Evolutionary conservation across 2,329 filamentous ascomycete genomes (phyloP).

Genomic region (Colletotrichum simmondsii): DNA sequence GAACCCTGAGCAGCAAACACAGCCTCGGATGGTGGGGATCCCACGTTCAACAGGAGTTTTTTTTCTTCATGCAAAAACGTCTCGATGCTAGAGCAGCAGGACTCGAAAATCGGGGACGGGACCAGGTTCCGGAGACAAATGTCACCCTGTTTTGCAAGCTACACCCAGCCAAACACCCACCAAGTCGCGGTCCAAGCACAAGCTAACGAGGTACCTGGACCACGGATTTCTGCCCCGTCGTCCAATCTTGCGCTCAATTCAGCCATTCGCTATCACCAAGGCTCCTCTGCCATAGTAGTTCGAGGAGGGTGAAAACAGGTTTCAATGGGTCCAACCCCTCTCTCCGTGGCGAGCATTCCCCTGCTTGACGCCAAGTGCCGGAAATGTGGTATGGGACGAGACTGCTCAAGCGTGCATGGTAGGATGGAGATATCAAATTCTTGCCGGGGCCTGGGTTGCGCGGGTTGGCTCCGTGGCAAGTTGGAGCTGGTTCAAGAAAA

Average conservation of each 20-base stretch:
- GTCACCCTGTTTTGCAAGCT: slow-evolving; percentile 23
- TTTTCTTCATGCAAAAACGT: neutral
- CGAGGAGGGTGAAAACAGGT: slow-evolving; percentile 14
- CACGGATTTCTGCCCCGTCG: slow-evolving; percentile 4
- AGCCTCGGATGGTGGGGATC: neutral
- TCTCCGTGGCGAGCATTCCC: slow-evolving; percentile 20
- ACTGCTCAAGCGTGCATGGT: slow-evolving; percentile 19
- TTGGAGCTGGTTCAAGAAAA: slow-evolving; percentile 7
- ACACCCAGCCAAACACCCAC: neutral
- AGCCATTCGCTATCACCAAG: slow-evolving; percentile 3
- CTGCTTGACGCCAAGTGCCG: slow-evolving; percentile 2
- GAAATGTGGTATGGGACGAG: neutral
- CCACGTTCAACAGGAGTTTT: neutral
- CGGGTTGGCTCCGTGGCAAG: neutral
- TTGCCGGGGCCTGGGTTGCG: neutral
- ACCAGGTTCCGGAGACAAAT: slow-evolving; percentile 15
- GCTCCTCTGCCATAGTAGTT: neutral
- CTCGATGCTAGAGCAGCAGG: neutral
- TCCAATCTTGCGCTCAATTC: slow-evolving; percentile 8
- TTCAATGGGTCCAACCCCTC: slow-evolving; percentile 14
- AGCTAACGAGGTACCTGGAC: neutral
- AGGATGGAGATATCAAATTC: slow-evolving; percentile 3
- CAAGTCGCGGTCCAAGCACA: slow-evolving; percentile 23
- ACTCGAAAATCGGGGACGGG: neutral
- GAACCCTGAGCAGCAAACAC: neutral